Conservation (phyloP, 1,284 basidiomycete genomes). For the Veloboletus limbatus region DNA sequence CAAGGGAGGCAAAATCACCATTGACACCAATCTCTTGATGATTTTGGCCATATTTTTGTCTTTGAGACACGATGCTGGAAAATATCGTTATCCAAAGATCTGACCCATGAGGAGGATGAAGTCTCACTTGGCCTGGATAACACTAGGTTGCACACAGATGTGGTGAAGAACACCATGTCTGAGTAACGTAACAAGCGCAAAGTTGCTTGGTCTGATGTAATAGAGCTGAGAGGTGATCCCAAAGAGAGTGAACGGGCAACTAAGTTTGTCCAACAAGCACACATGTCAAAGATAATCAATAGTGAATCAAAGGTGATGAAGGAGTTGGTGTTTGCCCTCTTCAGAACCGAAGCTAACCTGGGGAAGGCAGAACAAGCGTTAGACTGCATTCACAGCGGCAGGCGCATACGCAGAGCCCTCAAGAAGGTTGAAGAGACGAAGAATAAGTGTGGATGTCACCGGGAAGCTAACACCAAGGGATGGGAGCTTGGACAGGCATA, state of each 20-base stretch:
- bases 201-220: conserved; percentile 66
- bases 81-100: conserved; percentile 56
- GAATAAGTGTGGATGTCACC: conserved; percentile 58
- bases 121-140: conserved; percentile 44
- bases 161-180: conserved; percentile 56
- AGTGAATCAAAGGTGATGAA: conserved; percentile 67
- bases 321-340: conserved; percentile 50
- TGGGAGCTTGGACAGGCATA: conserved; percentile 62
- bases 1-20: conserved; percentile 54
- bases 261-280: conserved; percentile 48
- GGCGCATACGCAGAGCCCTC: conserved; percentile 54
- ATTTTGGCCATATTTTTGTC: conserved; percentile 37
- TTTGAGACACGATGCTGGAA: conserved; percentile 44
- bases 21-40: conserved; percentile 50
- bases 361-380: conserved; percentile 52
- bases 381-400: conserved; percentile 48
- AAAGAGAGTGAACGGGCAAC: conserved; percentile 58
- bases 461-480: conserved; percentile 63
- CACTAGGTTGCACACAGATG: conserved; percentile 44
- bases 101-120: conserved; percentile 55
- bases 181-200: conserved; percentile 59
- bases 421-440: conserved; percentile 63
- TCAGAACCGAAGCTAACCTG: conserved; percentile 55
- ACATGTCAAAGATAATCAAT: conserved; percentile 65
- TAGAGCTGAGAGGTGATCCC: conserved; percentile 58